A percentile compares a stretch with the other conserved stretches of the same genome.
phyloP scores from a whole-genome alignment of 1,284 basidiomycete species.

The Trametes versicolor region DNA sequence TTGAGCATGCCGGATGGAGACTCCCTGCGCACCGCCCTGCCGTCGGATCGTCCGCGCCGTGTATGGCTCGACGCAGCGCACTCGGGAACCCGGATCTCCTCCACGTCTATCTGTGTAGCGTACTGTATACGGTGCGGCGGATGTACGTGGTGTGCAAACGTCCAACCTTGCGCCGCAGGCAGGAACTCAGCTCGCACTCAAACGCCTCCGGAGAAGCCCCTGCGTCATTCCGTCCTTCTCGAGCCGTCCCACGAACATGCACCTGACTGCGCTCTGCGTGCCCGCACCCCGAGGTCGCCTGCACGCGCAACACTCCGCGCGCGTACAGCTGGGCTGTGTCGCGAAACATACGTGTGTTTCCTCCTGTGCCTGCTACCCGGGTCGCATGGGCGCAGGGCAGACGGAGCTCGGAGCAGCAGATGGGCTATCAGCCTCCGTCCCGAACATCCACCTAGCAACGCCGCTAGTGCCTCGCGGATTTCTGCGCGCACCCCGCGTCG shows the following conservation, averaged over 20 bases:
- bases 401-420: conserved; percentile 25
- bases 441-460: conserved; percentile 23
- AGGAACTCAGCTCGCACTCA: not conserved
- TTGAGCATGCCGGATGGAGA: conserved; percentile 36
- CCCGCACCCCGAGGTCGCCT: not conserved
- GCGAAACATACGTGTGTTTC: not conserved
- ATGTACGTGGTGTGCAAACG: conserved; percentile 10
- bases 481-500: not conserved
- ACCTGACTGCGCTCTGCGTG: conserved; percentile 8
- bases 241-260: conserved; percentile 3
- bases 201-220: conserved; percentile 4
- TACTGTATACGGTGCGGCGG: not conserved
- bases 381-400: conserved; percentile 13
- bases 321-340: conserved; percentile 18
- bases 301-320: not conserved
- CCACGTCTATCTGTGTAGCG: conserved; percentile 13
- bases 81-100: conserved; percentile 11
- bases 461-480: conserved; percentile 4
- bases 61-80: conserved; percentile 13
- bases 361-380: not conserved
- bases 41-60: conserved; percentile 32
- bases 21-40: conserved; percentile 12
- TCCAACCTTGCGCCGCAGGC: conserved; percentile 10
- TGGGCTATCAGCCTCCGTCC: conserved; percentile 26
- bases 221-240: not conserved